These are phyloP conservation scores for Alternaria hordeiaustralica DNA, from an alignment of 2,329 filamentous ascomycete genomes.

Conservation along the genomic window DNA sequence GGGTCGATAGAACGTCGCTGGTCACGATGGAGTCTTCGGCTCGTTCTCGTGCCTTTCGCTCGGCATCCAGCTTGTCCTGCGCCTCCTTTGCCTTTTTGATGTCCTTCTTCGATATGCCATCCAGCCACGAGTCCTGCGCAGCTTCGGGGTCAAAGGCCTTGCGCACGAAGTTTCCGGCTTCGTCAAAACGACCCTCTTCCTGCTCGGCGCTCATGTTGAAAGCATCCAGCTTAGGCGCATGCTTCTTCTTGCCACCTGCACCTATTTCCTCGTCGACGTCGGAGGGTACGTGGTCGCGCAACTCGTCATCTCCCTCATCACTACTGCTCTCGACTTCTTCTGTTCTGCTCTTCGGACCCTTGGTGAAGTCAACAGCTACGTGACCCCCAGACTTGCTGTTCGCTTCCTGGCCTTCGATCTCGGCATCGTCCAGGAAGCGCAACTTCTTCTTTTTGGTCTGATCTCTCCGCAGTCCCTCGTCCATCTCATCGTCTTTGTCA, in stretches of 20 bases:
- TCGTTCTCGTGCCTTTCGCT: conserved; percentile 72
- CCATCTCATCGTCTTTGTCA: conserved; percentile 62
- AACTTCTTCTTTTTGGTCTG: conserved; percentile 69
- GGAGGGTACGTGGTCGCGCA: conserved; percentile 68
- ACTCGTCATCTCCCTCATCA: conserved; percentile 67
- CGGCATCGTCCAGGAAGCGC: conserved; percentile 64
- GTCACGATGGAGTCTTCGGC: conserved; percentile 78
- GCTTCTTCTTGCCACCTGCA: conserved; percentile 86
- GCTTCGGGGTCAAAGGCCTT: conserved; percentile 90
- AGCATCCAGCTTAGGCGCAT: conserved; percentile 92
- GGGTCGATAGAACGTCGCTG: conserved; percentile 72
- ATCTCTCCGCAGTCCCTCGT: conserved; percentile 58
- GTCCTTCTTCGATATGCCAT: conserved; percentile 91
- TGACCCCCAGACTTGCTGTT: conserved; percentile 76
- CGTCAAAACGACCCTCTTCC: conserved; percentile 92
- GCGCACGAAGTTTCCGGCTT: conserved; percentile 87
- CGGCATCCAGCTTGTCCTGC: conserved; percentile 82
- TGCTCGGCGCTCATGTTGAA: conserved; percentile 93
- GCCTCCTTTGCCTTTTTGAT: conserved; percentile 88
- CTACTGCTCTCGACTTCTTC: conserved; percentile 69
- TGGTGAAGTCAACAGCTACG: conserved; percentile 65
- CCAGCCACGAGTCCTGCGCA: conserved; percentile 89
- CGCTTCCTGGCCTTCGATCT: conserved; percentile 81
- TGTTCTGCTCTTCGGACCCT: conserved; percentile 45
- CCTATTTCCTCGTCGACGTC: conserved; percentile 89